These are phyloP conservation scores for Backusella tuberculispora DNA, from an alignment of 192 early-diverging fungal species.

Conservation along the genomic window DNA sequence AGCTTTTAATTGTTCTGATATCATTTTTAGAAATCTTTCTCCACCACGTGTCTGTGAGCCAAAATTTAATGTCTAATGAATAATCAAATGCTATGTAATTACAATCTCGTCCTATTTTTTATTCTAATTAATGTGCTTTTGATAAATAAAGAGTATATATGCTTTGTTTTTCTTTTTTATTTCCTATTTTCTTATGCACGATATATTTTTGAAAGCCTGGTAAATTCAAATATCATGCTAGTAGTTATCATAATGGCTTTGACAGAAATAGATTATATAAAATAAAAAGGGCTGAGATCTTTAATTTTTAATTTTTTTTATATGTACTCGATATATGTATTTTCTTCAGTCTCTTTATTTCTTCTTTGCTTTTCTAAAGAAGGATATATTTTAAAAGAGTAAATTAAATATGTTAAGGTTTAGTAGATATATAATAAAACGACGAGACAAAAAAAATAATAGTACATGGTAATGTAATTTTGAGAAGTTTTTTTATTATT, in stretches of 20 bases:
- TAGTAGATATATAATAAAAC: conserved; percentile 7
- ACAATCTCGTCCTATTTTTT: background rate
- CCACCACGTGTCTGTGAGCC: background rate
- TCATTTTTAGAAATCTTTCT: background rate
- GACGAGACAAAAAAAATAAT: background rate
- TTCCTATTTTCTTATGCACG: background rate
- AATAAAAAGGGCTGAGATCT: background rate
- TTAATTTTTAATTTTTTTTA: background rate
- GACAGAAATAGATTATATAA: background rate
- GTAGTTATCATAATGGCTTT: background rate
- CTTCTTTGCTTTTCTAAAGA: background rate
- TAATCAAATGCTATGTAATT: background rate
- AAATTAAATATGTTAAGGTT: background rate
- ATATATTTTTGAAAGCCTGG: conserved; percentile 2
- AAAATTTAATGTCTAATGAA: conserved; percentile 9
- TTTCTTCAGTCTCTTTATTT: background rate
- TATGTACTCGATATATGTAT: background rate
- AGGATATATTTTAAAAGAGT: background rate
- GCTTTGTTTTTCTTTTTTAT: background rate
- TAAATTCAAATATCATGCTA: background rate
- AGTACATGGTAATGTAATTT: background rate
- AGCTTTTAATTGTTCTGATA: conserved; percentile 10
- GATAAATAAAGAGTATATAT: background rate
- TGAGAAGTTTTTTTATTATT: background rate
- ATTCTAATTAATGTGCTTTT: conserved; percentile 6